Base-by-base conservation (phyloP, 305 asterid genomes). In the Fraxinus ornus region DNA sequence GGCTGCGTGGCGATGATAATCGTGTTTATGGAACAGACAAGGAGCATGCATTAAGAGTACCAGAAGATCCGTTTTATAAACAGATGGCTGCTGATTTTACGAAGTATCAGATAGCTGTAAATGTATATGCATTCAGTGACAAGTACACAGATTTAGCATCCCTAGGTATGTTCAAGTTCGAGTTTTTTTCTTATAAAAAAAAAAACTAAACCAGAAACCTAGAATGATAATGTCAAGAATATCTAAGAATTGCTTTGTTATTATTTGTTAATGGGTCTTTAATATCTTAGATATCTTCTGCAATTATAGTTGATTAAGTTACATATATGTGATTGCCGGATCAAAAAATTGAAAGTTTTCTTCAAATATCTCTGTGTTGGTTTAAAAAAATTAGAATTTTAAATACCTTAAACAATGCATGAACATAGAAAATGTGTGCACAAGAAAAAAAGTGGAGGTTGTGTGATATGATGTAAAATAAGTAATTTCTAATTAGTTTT, bases 21-120 rank as follows among this genome's bases (percentile, higher is more conserved):
- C 93, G 97, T 83, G 88, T 86, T 77, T 93, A 93, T 88, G 98
- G 98, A 83, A 90, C 98, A 19, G 99, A 96, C 82, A 96, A 94
- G 88, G 98, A 96, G 87, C 93, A 93, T 87, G 88, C 88, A 28
- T 72, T 91, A 84, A 95, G 99, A 86, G 80, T 89, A 68, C 95
- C 99, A 37, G 99, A 96, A 92, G 99, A 94, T 88, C 97, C 99
- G 75, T 96, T 94, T 84, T 96, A 96, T 90, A 96, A 96, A 86
- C 98, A 94, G 85, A 96, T 94, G 98, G 98, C 98, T 90, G 99
- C 99, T 88, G 99, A 96, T 93, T 91, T 96, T 79, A 93, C 98
- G 78, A 94, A 96, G 92, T 90, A 80, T 86, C 99, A 96, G 89
- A 91, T 96, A 84, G 95, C 99, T 77, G 97, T 91, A 72, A 96